Evolutionary conservation across 2,329 filamentous ascomycete genomes (phyloP).

Genomic region (Teratosphaeria pseudoeucalypti): DNA sequence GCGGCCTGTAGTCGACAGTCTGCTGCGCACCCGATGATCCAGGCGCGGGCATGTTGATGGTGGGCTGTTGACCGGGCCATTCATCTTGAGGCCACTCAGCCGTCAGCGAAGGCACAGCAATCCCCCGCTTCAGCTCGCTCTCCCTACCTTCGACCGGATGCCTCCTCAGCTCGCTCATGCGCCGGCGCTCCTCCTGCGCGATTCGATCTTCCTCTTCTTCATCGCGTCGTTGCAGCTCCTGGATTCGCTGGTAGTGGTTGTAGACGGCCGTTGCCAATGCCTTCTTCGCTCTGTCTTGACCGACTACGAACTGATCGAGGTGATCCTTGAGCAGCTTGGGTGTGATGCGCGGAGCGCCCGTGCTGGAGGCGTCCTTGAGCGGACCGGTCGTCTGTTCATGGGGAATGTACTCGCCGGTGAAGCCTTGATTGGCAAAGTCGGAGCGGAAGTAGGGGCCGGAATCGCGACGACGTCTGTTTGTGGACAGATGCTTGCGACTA

Average conservation of each 20-base stretch:
- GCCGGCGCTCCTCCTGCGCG: conserved; percentile 60
- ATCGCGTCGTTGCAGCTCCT: conserved; percentile 62
- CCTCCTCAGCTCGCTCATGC: conserved; percentile 47
- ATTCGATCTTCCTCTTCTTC: conserved; percentile 67
- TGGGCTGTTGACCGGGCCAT: conserved; percentile 50
- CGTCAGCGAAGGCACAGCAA: conserved; percentile 25
- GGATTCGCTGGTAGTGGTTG: conserved; percentile 88
- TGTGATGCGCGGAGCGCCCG: conserved; percentile 49
- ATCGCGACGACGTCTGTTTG: conserved; percentile 23
- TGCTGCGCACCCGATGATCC: neutral
- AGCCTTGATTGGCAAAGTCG: conserved; percentile 54
- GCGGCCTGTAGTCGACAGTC: neutral
- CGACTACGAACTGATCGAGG: conserved; percentile 91
- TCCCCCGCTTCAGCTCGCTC: conserved; percentile 21
- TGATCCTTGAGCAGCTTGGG: conserved; percentile 69
- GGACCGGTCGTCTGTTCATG: conserved; percentile 52
- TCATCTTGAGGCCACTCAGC: conserved; percentile 34
- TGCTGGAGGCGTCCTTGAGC: conserved; percentile 47
- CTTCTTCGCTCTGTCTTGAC: conserved; percentile 89
- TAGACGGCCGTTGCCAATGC: conserved; percentile 87
- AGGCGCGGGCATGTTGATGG: conserved; percentile 28
- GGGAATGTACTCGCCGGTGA: conserved; percentile 53
- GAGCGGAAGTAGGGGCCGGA: conserved; percentile 47
- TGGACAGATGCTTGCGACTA: conserved; percentile 23
- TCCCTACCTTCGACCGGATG: conserved; percentile 67